A percentile compares a stretch with the other conserved stretches of the same genome.
Conservation (phyloP, 2,329 filamentous ascomycete genomes). For the Paracamarosporium sp. region DNA sequence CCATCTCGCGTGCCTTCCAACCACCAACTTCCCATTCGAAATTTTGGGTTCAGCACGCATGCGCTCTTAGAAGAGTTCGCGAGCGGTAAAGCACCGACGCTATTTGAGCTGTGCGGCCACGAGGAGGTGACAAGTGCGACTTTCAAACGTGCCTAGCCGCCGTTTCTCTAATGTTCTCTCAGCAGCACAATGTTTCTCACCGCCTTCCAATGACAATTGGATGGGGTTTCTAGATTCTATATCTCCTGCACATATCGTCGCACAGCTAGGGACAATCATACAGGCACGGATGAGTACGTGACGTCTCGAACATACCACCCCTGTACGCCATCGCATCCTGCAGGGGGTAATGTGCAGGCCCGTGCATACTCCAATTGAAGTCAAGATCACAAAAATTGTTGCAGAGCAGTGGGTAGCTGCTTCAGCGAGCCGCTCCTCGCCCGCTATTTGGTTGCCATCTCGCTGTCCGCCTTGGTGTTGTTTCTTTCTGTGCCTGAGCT, state of each 20-base stretch:
- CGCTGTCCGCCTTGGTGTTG: slow-evolving; percentile 7
- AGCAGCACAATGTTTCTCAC: slow-evolving; percentile 6
- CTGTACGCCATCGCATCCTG: slow-evolving; percentile 18
- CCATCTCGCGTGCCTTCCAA: not conserved
- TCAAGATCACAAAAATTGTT: slow-evolving; percentile 5
- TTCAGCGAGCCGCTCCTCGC: slow-evolving; percentile 1
- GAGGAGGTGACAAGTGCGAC: slow-evolving; percentile 15
- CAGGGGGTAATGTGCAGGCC: slow-evolving; percentile 12
- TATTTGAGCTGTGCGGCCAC: slow-evolving; percentile 22
- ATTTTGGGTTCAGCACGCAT: slow-evolving; percentile 1
- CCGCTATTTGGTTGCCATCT: not conserved
- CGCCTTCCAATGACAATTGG: slow-evolving; percentile 9
- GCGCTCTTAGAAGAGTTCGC: not conserved
- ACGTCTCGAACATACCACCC: slow-evolving; percentile 19
- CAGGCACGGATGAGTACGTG: slow-evolving; percentile 20
- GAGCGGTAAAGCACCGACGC: slow-evolving; percentile 7
- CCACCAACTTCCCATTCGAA: not conserved
- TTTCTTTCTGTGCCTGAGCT: slow-evolving; percentile 8
- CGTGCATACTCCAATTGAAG: slow-evolving; percentile 8
- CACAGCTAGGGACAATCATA: slow-evolving; percentile 27
- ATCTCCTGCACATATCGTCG: slow-evolving; percentile 29
- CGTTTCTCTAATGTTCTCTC: not conserved
- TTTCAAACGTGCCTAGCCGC: slow-evolving; percentile 10
- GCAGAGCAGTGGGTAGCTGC: slow-evolving; percentile 6
- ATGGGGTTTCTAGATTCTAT: slow-evolving; percentile 7